Evolutionary conservation across 78 protist species (phyloP).

Genomic region (Cavenderia fasciculata): DNA sequence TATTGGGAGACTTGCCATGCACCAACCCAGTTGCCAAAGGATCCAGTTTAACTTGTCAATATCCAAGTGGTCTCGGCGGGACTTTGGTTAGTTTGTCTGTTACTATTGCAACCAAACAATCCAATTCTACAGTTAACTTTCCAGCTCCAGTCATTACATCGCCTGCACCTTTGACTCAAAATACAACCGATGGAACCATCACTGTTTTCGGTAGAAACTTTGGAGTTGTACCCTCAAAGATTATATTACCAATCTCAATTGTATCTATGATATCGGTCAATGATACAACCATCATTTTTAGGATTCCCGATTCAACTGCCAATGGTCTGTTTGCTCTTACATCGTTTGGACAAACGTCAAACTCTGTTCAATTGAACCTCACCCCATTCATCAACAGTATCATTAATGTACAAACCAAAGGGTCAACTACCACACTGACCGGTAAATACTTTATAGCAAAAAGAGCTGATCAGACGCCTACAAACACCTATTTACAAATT

Average conservation of each 20-base stretch:
- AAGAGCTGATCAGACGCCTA: no score
- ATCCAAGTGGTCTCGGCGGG: no score
- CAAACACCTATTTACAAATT: no score
- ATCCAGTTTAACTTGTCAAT: no score
- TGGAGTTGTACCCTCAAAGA: no score
- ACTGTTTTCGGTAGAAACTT: constrained; percentile 3
- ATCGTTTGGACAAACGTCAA: background rate
- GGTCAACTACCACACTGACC: background rate
- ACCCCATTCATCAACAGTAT: background rate
- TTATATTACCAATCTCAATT: background rate
- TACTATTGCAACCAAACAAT: no score
- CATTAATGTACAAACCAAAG: background rate
- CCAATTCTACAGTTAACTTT: no score
- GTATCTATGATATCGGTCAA: background rate
- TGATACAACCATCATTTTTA: constrained; percentile 2
- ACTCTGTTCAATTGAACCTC: background rate
- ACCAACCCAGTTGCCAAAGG: no score
- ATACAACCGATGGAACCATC: background rate
- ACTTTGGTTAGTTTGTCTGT: no score
- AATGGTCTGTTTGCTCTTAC: constrained; percentile 1
- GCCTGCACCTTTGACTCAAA: background rate
- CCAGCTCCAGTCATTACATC: no score
- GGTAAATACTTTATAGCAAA: constrained; percentile 2
- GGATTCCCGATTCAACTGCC: background rate
- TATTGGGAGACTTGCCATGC: background rate